Percentiles rank a stretch among this genome's conserved stretches.
Conservation (phyloP, 1,284 basidiomycete genomes). For the Pterula multifida region DNA sequence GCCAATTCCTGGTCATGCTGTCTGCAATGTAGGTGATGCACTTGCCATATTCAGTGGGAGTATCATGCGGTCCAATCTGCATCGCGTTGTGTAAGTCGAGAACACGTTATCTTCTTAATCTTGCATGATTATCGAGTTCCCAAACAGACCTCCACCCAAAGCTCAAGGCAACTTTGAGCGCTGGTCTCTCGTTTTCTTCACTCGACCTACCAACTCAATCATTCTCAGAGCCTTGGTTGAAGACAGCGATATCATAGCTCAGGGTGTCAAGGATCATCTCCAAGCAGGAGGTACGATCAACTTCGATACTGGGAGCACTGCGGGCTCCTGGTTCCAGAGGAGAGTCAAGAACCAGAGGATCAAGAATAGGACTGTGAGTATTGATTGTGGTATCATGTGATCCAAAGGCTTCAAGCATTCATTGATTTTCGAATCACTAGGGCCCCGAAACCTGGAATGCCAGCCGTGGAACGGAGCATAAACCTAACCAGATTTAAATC, state of each 20-base stretch:
- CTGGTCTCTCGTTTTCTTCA: constrained; percentile 40
- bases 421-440: neutral
- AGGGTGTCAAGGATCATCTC: constrained; percentile 21
- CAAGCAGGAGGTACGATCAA: constrained; percentile 19
- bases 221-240: constrained; percentile 25
- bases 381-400: too few relatives aligned
- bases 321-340: constrained; percentile 35
- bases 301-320: constrained; percentile 23
- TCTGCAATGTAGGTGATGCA: constrained; percentile 53
- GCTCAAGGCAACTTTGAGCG: constrained; percentile 26
- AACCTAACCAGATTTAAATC: neutral
- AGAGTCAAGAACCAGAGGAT: constrained; percentile 33
- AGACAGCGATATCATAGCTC: constrained; percentile 27
- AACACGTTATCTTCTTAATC: neutral
- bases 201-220: constrained; percentile 29
- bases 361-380: constrained; percentile 27
- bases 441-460: neutral
- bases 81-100: constrained; percentile 30
- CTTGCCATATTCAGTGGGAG: constrained; percentile 48
- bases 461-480: neutral
- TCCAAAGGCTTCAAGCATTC: too few relatives aligned
- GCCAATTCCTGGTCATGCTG: constrained; percentile 46
- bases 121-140: constrained; percentile 5
- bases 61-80: constrained; percentile 43
- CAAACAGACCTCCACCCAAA: constrained; percentile 30